These are phyloP conservation scores for Dryas octopetala DNA, from an alignment of 306 rosid genomes.

Conservation along the genomic window DNA sequence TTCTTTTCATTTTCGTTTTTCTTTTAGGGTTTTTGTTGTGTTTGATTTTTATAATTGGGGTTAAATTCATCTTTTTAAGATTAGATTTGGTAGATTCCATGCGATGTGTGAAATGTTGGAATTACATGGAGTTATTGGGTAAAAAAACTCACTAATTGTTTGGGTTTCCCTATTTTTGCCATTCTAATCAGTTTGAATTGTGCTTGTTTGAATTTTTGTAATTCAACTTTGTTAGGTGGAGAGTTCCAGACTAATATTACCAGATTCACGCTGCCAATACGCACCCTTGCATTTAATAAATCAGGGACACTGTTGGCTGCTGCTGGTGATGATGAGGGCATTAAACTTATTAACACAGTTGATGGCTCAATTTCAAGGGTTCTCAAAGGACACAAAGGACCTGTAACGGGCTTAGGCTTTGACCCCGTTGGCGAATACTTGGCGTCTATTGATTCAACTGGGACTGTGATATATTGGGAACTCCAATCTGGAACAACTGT, in stretches of 20 bases:
- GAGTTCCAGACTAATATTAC: slow-evolving; percentile 94
- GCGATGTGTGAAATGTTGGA: neutral
- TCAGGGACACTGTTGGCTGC: slow-evolving; percentile 91
- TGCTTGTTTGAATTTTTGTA: neutral
- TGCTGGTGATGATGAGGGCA: slow-evolving; percentile 95
- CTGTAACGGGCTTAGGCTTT: slow-evolving; percentile 75
- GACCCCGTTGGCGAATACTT: slow-evolving; percentile 90
- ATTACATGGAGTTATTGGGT: neutral
- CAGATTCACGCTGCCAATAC: slow-evolving; percentile 89
- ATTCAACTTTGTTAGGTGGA: slow-evolving; percentile 54
- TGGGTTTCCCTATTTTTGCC: neutral
- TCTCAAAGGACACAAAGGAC: slow-evolving; percentile 85
- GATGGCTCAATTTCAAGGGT: slow-evolving; percentile 95
- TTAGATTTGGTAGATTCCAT: neutral
- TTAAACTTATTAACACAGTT: slow-evolving; percentile 84
- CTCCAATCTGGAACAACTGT: slow-evolving; percentile 65
- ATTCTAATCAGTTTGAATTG: neutral
- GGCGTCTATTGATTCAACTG: slow-evolving; percentile 81
- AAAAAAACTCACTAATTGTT: neutral
- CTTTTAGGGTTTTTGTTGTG: neutral
- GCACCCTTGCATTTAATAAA: slow-evolving; percentile 74
- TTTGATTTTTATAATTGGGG: neutral
- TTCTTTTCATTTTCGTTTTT: neutral
- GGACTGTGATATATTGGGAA: slow-evolving; percentile 82
- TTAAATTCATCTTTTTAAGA: neutral